Conservation (phyloP, 306 rosid species). For the Arachis stenosperma region DNA sequence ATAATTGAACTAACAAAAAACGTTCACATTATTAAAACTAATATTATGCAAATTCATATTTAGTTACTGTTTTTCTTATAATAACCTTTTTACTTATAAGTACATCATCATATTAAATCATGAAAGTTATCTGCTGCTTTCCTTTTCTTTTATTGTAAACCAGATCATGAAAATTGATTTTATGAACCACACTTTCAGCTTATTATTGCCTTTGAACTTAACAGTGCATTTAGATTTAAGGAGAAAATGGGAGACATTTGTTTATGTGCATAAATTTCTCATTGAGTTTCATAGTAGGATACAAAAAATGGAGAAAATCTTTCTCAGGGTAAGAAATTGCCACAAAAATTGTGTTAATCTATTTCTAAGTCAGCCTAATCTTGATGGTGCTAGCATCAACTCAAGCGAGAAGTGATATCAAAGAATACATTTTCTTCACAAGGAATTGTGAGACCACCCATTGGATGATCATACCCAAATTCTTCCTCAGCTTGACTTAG, state of each 20-base stretch:
- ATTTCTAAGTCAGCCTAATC: not conserved
- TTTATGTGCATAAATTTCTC: not conserved
- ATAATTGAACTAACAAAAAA: no score
- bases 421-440: conserved; percentile 20
- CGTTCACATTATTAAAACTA: no score
- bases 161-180: no score
- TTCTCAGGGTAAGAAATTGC: not conserved
- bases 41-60: no score
- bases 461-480: conserved; percentile 45
- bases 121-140: no score
- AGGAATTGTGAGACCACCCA: conserved; percentile 49
- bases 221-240: not conserved
- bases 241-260: not conserved
- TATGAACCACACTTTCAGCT: not conserved
- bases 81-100: no score
- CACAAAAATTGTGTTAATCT: conserved; percentile 10
- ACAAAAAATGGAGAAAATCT: not conserved
- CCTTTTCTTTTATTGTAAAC: no score
- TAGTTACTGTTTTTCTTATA: no score
- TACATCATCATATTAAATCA: no score
- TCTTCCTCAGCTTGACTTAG: conserved; percentile 37
- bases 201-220: not conserved
- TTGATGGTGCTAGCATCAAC: not conserved
- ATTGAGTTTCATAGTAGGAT: not conserved
- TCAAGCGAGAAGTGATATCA: conserved; percentile 30